Evolutionary conservation across 345 rosid genomes (phyloP).

Genomic region (Eucalyptus melliodora): DNA sequence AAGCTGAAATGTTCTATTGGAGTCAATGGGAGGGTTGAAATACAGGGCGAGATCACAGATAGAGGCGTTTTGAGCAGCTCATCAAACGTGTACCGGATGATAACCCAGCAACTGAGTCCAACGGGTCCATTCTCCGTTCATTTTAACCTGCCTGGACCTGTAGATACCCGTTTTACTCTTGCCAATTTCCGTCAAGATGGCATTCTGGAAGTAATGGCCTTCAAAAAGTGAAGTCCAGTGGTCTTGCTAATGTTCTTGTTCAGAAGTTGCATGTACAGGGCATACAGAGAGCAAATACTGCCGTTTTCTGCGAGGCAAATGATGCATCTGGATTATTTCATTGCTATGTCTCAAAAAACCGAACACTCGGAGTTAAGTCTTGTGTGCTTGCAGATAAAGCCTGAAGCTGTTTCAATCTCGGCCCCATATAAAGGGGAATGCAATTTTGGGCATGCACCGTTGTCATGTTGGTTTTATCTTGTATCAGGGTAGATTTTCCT

Average conservation of each 20-base stretch:
- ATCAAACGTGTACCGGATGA: slow-evolving; percentile 16
- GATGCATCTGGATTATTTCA: neutral
- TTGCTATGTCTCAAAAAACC: neutral
- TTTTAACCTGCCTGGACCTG: slow-evolving; percentile 67
- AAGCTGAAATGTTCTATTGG: neutral
- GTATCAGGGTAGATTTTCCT: neutral
- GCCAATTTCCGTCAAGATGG: slow-evolving; percentile 42
- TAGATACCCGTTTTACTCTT: slow-evolving; percentile 48
- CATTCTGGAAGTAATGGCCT: slow-evolving; percentile 50
- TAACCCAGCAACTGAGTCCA: slow-evolving; percentile 31
- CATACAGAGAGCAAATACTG: neutral
- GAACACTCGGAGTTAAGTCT: neutral
- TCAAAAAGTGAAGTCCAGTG: slow-evolving; percentile 9
- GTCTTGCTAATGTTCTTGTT: neutral
- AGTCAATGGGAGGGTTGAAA: slow-evolving; percentile 39
- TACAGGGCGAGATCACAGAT: slow-evolving; percentile 34
- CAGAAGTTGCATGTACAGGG: neutral
- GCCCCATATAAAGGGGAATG: neutral
- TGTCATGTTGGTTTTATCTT: neutral
- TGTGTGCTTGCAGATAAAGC: neutral
- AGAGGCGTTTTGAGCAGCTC: slow-evolving; percentile 14
- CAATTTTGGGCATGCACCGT: neutral
- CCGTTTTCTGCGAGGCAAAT: neutral
- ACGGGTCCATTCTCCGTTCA: slow-evolving; percentile 54
- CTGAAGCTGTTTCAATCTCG: neutral